phyloP scores from a whole-genome alignment of 176 grass and related monocot genomes.

The Eragrostis curvula region DNA sequence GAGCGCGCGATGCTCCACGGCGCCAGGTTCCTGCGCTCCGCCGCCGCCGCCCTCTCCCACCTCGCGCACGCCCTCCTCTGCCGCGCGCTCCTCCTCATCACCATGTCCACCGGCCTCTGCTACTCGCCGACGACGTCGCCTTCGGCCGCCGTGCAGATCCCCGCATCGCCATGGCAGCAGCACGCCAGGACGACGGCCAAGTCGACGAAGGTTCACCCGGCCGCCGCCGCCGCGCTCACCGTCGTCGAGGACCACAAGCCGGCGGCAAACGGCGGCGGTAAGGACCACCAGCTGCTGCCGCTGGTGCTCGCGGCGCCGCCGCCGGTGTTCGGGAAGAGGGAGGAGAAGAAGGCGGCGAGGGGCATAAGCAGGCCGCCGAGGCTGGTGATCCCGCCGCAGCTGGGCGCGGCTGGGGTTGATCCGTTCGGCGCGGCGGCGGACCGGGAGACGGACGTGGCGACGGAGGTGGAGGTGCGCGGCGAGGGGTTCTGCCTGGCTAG shows the following conservation, averaged over 20 bases:
- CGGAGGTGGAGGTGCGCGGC: conserved; percentile 49
- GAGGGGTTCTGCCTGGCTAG: conserved; percentile 61
- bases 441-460: conserved; percentile 31
- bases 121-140: neutral
- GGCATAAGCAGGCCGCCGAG: conserved; percentile 47
- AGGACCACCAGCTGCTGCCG: neutral
- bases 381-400: conserved; percentile 61
- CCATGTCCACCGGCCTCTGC: conserved; percentile 30
- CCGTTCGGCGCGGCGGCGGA: conserved; percentile 31
- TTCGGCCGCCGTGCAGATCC: neutral
- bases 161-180: neutral
- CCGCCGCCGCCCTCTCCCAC: conserved; percentile 33
- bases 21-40: conserved; percentile 35
- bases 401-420: neutral
- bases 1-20: conserved; percentile 38
- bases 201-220: neutral
- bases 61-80: conserved; percentile 19
- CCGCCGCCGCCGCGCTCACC: no score
- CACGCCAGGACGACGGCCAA: neutral
- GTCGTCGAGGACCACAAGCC: neutral
- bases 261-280: no score
- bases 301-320: neutral
- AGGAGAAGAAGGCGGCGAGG: conserved; percentile 29
- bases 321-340: neutral
- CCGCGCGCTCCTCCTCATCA: neutral